A percentile compares a stretch with the other conserved stretches of the same genome.
phyloP scores from a whole-genome alignment of 2,329 filamentous ascomycete species.

The Chrysoporthe cubensis region DNA sequence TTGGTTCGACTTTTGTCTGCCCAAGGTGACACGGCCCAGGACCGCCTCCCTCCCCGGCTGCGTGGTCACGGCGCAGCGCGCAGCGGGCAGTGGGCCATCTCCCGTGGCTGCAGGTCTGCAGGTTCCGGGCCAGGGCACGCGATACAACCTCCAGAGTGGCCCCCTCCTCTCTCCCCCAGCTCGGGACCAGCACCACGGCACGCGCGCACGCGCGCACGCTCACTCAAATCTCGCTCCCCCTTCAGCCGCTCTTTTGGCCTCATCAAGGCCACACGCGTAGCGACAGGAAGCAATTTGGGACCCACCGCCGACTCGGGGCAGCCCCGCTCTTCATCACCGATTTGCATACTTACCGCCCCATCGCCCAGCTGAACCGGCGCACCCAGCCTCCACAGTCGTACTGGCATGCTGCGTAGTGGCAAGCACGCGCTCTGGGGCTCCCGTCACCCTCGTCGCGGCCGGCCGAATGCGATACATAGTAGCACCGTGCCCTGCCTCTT shows the following conservation, averaged over 20 bases:
- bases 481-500: slow-evolving; percentile 16
- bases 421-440: background rate
- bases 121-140: slow-evolving; percentile 1
- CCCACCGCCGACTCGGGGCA: slow-evolving; percentile 6
- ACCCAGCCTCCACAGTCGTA: background rate
- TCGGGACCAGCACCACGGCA: background rate
- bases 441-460: slow-evolving; percentile 8
- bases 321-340: slow-evolving; percentile 26
- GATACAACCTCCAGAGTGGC: background rate
- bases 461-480: slow-evolving; percentile 15
- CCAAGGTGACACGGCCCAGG: background rate
- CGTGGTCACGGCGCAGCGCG: slow-evolving; percentile 1
- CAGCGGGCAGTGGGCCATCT: slow-evolving; percentile 9
- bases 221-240: slow-evolving; percentile 1
- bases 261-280: slow-evolving; percentile 4
- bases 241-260: background rate
- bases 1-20: background rate
- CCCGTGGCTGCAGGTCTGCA: slow-evolving; percentile 11
- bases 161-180: background rate
- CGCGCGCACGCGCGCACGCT: background rate
- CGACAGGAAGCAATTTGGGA: slow-evolving; percentile 11
- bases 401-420: background rate
- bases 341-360: background rate
- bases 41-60: background rate
- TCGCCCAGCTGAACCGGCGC: background rate